Percentiles rank a stretch among this genome's conserved stretches.
phyloP scores from a whole-genome alignment of 768 basidiomycete genomes.

The Amanita thiersii region DNA sequence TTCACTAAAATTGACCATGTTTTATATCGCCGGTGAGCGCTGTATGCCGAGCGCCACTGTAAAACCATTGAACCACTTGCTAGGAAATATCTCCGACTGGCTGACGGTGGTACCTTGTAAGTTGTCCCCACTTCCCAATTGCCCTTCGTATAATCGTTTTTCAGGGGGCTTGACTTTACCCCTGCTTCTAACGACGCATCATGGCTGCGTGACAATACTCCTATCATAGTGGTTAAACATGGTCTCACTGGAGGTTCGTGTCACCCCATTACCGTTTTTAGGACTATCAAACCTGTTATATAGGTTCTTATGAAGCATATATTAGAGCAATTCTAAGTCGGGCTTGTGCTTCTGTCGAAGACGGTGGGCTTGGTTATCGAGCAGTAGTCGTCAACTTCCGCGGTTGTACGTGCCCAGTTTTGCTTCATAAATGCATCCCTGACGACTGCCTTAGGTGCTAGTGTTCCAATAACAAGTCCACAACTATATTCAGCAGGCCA shows the following conservation, averaged over 20 bases:
- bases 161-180: conserved; percentile 62
- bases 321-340: conserved; percentile 75
- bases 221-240: conserved; percentile 51
- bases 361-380: conserved; percentile 88
- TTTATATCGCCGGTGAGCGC: conserved; percentile 43
- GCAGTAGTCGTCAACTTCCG: conserved; percentile 89
- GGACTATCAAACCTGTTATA: conserved; percentile 6
- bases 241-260: conserved; percentile 44
- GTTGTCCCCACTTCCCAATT: conserved; percentile 13
- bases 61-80: conserved; percentile 2
- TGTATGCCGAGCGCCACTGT: neutral
- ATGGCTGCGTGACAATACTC: conserved; percentile 29
- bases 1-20: conserved; percentile 50
- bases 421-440: conserved; percentile 10
- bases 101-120: conserved; percentile 62
- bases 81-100: conserved; percentile 40
- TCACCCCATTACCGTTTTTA: neutral
- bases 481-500: conserved; percentile 85
- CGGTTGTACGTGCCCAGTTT: conserved; percentile 55
- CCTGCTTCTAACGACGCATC: conserved; percentile 28
- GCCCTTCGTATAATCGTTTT: conserved; percentile 6
- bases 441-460: conserved; percentile 52
- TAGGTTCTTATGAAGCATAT: conserved; percentile 87
- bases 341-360: conserved; percentile 56
- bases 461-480: conserved; percentile 72